Evolutionary conservation across 768 basidiomycete species (phyloP), one percentile per base, ranked within the genome.

Genomic region (Baorangia bicolor): DNA sequence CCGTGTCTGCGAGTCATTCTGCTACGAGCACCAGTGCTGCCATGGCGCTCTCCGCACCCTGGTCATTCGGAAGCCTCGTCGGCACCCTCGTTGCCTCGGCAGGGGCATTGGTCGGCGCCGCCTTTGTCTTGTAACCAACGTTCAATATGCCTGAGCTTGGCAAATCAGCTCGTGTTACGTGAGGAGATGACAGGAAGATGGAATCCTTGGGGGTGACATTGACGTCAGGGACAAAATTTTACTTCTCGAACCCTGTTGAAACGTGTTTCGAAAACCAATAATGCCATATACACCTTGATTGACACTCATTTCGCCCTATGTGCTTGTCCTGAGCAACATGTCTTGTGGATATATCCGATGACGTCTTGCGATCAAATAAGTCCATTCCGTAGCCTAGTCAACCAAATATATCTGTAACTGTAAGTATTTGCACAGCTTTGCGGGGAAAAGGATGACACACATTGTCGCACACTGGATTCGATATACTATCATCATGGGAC

Each of bases 31-130:
- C 38, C 1, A 58, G 62, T 18, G 70, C 57, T 25, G 70, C 69
- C 16, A 54, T 60, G 28, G 55, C 41, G 6, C 51, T 65, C 5
- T 45, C 48, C 0, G 53, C 37, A 0, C 60, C 71, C 0, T 46
- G 69, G 45, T 57, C 70, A 1, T 54, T 67, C 18, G 56, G 53
- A 1, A 33, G 52, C 10, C 12, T 64, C 9, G 37, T 71, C 1
- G 63, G 67, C 14, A 58, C 59, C 20, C 56, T 71, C 3, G 51
- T 71, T 34, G 62, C 62, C 10, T 69, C 69, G 1, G 67, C 63
- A 16, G 71, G 67, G 23, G 57, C 55, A 5, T 51, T 71, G 45
- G 40, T 65, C 3, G 69, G 69, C 21, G 67, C 69, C 5, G 65
- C 58, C 5, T 31, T 71, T 3, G 49, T 67, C 13, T 20, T 72